These are phyloP conservation scores for Cicer pinnatifidum DNA, from an alignment of 306 rosid species.

Conservation along the genomic window DNA sequence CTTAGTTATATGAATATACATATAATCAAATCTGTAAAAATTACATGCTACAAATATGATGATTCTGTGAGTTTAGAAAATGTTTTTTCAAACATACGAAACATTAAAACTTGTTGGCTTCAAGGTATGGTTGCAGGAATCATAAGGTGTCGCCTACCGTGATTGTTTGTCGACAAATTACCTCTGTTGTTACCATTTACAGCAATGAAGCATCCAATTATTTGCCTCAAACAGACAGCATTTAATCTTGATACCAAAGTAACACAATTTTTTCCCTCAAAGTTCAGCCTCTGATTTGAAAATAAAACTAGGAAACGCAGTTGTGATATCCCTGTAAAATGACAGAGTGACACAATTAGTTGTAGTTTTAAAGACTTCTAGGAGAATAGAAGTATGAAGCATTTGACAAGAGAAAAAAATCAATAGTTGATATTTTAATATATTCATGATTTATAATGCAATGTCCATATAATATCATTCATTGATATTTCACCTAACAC, in stretches of 20 bases:
- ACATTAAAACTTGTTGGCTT: background rate
- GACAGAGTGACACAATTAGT: slow-evolving; percentile 24
- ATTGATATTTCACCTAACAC: too few relatives aligned
- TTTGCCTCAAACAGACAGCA: background rate
- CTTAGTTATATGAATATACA: slow-evolving; percentile 18
- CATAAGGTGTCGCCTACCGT: background rate
- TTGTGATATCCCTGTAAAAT: slow-evolving; percentile 61
- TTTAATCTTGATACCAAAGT: background rate
- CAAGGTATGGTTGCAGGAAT: background rate
- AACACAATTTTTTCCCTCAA: slow-evolving; percentile 32
- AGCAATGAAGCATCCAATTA: slow-evolving; percentile 22
- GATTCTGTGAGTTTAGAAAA: background rate
- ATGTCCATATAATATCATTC: too few relatives aligned
- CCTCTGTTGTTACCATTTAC: slow-evolving; percentile 9
- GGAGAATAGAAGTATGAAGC: background rate
- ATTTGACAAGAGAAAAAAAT: background rate
- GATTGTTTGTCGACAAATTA: background rate
- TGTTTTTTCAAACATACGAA: background rate
- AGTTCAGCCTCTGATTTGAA: slow-evolving; percentile 55
- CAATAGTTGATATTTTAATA: background rate
- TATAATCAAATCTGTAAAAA: background rate
- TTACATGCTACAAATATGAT: slow-evolving; percentile 7
- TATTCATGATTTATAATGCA: too few relatives aligned
- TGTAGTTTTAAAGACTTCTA: background rate
- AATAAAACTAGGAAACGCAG: slow-evolving; percentile 63